Conservation (phyloP, 768 basidiomycete species). For the Agrocybe chaxingu region DNA sequence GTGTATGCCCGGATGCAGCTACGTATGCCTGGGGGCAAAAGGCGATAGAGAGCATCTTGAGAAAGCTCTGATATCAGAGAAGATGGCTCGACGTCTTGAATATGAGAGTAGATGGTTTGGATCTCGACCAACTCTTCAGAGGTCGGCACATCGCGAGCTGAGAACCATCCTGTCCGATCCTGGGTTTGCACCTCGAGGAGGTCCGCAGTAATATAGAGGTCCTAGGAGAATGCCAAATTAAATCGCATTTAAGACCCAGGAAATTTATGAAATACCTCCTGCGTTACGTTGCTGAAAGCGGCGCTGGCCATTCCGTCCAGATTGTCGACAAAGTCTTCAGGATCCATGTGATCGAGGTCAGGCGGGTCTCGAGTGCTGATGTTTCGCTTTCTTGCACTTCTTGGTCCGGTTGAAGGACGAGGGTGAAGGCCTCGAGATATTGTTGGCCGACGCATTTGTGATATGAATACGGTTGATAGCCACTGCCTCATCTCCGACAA, state of each 20-base stretch:
- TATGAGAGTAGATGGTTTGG: slow-evolving; percentile 72
- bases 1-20: slow-evolving; percentile 75
- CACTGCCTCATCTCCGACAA: slow-evolving; percentile 40
- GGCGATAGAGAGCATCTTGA: slow-evolving; percentile 68
- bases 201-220: slow-evolving; percentile 75
- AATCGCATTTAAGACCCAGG: background rate
- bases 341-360: slow-evolving; percentile 58
- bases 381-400: slow-evolving; percentile 29
- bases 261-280: slow-evolving; percentile 51
- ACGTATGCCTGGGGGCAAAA: slow-evolving; percentile 72
- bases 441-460: slow-evolving; percentile 62
- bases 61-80: slow-evolving; percentile 65
- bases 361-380: slow-evolving; percentile 47
- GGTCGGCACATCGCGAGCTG: slow-evolving; percentile 47
- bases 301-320: slow-evolving; percentile 75
- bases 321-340: slow-evolving; percentile 74
- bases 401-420: slow-evolving; percentile 18
- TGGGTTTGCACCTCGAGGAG: slow-evolving; percentile 77
- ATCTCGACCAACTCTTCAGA: slow-evolving; percentile 69
- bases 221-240: slow-evolving; percentile 37
- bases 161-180: slow-evolving; percentile 81
- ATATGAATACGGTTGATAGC: slow-evolving; percentile 43
- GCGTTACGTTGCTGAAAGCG: slow-evolving; percentile 71
- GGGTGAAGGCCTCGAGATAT: slow-evolving; percentile 24
- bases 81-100: slow-evolving; percentile 73